Conservation (phyloP, 2,329 filamentous ascomycete species). For the Diplodia sapinea region DNA sequence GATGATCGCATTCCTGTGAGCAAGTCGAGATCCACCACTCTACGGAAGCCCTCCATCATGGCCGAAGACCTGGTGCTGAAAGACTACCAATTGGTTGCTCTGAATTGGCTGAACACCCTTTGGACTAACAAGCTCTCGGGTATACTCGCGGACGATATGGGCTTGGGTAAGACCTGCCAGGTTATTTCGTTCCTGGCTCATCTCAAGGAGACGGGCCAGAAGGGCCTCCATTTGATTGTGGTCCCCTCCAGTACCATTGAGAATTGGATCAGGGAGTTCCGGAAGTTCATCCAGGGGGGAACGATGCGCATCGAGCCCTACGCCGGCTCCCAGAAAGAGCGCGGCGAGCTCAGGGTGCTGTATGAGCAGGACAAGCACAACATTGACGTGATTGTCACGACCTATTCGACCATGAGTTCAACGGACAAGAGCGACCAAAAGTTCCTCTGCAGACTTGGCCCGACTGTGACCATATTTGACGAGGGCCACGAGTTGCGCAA, state of each 20-base stretch:
- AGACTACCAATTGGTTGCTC: slow-evolving; percentile 89
- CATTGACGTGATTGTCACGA: slow-evolving; percentile 74
- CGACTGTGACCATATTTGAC: slow-evolving; percentile 76
- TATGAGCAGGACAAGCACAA: slow-evolving; percentile 52
- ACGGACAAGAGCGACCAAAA: slow-evolving; percentile 62
- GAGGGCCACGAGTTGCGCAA: slow-evolving; percentile 96
- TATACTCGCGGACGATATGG: slow-evolving; percentile 98
- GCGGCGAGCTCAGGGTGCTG: slow-evolving; percentile 65
- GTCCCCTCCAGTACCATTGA: slow-evolving; percentile 93
- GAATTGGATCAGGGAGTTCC: slow-evolving; percentile 93
- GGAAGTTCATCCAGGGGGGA: slow-evolving; percentile 75
- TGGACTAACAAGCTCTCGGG: slow-evolving; percentile 81
- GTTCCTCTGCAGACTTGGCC: slow-evolving; percentile 65
- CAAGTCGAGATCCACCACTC: slow-evolving; percentile 51
- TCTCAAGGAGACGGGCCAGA: slow-evolving; percentile 70
- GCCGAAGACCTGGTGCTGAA: slow-evolving; percentile 78
- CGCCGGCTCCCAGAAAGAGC: slow-evolving; percentile 72
- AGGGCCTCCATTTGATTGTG: slow-evolving; percentile 80
- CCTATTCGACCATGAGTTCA: slow-evolving; percentile 66
- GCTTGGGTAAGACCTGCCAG: slow-evolving; percentile 91
- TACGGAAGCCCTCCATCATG: slow-evolving; percentile 79
- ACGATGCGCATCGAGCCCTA: slow-evolving; percentile 70
- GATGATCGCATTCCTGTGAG: slow-evolving; percentile 50
- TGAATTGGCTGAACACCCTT: slow-evolving; percentile 91
- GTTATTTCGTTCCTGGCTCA: slow-evolving; percentile 91